Base-by-base conservation (phyloP, 139 green algal genomes). In the Medakamo hakoo region DNA sequence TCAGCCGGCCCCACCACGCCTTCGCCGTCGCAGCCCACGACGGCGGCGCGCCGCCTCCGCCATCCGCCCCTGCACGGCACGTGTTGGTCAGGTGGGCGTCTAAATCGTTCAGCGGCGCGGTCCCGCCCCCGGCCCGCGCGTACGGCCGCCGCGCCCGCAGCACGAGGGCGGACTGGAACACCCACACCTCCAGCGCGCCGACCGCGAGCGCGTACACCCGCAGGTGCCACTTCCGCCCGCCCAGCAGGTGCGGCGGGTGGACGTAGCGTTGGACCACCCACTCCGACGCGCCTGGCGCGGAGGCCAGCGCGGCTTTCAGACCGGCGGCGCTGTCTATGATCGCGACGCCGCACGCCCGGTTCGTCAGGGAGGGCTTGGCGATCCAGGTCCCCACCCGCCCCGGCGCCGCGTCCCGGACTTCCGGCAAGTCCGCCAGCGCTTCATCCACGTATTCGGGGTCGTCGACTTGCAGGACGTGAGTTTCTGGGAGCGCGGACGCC, bases 361-460 rank as follows among this genome's bases (percentile, higher is more conserved):
- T 81, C 23, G 70, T 76, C 30, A 81, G 68, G 29, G 65, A 74
- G 5, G 75, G 75, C 65, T 81, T 81, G 24, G 66, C 71, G 52
- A 81, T 81, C 75, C 75, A 81, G 3, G 55, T 49, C 21, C 40
- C 67, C 2, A 31, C 58, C n/a, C n/a, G n/a, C 20, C 68, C 68
- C 20, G 73, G 68, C 55, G 58, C 21, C 67, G 77, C 77, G n/a
- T 80, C 75, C 20, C 70, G 26, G n/a, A 70, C 82, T 57, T 77
- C 70, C 23, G 74, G 70, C 3, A 86, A 69, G 58, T 90, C 81
- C 4, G 68, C 71, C 19, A 88, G 73, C 27, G 82, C 80, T 59
- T 88, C 82, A 23, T 81, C 75, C 26, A 81, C 58, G 71, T 81
- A 81, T 4, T 81, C 75, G n/a, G 64, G 49, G 63, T 81, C 66